phyloP scores from a whole-genome alignment of 306 rosid genomes.

The Glycine soja region DNA sequence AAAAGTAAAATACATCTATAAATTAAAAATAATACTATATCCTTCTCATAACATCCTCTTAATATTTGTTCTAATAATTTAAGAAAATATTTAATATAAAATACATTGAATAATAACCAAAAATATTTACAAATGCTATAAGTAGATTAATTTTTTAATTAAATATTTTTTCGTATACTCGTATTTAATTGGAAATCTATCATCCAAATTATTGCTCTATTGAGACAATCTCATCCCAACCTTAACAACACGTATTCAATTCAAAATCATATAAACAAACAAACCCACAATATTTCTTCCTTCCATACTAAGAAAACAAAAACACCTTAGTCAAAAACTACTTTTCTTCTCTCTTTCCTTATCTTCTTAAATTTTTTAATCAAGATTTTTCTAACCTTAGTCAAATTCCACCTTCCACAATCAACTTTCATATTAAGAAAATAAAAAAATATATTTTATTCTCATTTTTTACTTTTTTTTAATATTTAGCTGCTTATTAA shows the following conservation, averaged over 20 bases:
- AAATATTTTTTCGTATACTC: too few relatives aligned
- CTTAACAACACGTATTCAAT: background rate
- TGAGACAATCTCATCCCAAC: background rate
- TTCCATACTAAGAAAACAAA: background rate
- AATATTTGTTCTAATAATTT: too few relatives aligned
- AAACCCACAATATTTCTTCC: background rate
- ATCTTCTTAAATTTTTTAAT: background rate
- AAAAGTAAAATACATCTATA: too few relatives aligned
- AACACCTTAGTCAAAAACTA: background rate
- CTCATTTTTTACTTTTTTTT: background rate
- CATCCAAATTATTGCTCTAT: too few relatives aligned
- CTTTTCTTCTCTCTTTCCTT: background rate
- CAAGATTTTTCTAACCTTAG: background rate
- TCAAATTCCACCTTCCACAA: background rate
- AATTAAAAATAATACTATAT: too few relatives aligned
- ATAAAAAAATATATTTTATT: background rate
- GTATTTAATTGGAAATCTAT: too few relatives aligned
- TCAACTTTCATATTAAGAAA: background rate
- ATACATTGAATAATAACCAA: too few relatives aligned
- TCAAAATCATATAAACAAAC: background rate
- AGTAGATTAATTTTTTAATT: too few relatives aligned
- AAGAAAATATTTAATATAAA: too few relatives aligned
- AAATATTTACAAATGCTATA: too few relatives aligned
- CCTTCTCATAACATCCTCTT: too few relatives aligned
- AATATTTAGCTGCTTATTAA: background rate